Evolutionary conservation across 2,329 filamentous ascomycete species (phyloP), one percentile per base, ranked within the genome.

Genomic region (Aspergillus eucalypticola): DNA sequence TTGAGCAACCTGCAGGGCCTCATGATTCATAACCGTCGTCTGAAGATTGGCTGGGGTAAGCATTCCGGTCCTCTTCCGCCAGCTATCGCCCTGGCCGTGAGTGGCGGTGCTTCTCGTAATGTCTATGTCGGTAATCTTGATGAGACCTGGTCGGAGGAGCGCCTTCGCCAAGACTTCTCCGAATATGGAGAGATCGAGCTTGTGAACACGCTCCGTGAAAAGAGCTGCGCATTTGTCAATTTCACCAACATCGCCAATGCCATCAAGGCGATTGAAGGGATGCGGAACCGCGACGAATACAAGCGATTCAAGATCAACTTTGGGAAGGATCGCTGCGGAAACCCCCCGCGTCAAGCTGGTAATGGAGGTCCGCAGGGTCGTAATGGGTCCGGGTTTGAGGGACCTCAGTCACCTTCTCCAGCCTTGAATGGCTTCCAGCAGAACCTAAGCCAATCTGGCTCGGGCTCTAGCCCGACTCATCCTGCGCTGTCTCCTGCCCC

Each of bases 191-290:
- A 99, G 79, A 98, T 99, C 71, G 95, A 99, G 80, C 83, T 99
- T 65, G 92, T 99, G 64, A 99, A 99, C 79, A 91, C 95, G 15
- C 82, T 99, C 61, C 89, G 95, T 56, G 95, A 99, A 83, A 99
- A 99, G 88, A 97, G 93, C 81, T 99, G 95, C 76, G 95, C 95
- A 0, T 99, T 99, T 75, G 95, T 99, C 76, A 99, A 99, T 81
- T 99, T 99, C 77, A 99, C 95, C 74, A 99, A 99, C 81, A 99
- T 99, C 74, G 95, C 95, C 73, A 99, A 99, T 70, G 95, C 95
- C 54, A 99, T 99, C 83, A 99, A 99, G 82, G 95, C 95, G 1
- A 99, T 99, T 66, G 95, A 99, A 79, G 95, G 93, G 21, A 88
- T 99, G 66, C 88, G 95, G 60, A 90, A 92, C 72, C 92, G 93